Evolutionary conservation across 2,329 filamentous ascomycete species (phyloP).

Genomic region (Chaetoscypha palmicola): DNA sequence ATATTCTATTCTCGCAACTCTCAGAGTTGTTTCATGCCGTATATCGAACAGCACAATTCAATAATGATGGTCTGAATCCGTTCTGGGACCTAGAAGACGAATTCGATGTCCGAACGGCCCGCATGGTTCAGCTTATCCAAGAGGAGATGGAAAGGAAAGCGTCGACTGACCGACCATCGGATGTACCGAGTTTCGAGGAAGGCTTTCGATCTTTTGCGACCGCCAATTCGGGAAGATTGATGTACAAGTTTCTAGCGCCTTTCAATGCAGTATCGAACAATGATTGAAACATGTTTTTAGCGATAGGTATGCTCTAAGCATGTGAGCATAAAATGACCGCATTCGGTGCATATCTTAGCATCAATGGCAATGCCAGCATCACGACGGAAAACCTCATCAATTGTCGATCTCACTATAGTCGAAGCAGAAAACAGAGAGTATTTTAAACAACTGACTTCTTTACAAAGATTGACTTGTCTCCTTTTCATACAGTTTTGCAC

Average conservation of each 20-base stretch:
- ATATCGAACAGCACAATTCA: slow-evolving; percentile 14
- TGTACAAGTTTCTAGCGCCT: slow-evolving; percentile 38
- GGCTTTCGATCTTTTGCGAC: slow-evolving; percentile 2
- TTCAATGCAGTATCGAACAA: too few species aligned
- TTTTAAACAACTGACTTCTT: too few species aligned
- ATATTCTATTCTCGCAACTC: slow-evolving; percentile 12
- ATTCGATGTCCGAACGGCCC: slow-evolving; percentile 4
- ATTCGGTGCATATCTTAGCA: too few species aligned
- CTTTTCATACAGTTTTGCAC: too few species aligned
- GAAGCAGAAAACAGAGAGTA: too few species aligned
- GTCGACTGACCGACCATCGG: neutral
- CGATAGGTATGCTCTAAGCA: too few species aligned
- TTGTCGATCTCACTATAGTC: too few species aligned
- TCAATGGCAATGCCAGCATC: too few species aligned
- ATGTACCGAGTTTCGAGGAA: slow-evolving; percentile 4
- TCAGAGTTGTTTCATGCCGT: slow-evolving; percentile 17
- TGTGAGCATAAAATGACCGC: too few species aligned
- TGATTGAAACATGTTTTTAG: too few species aligned
- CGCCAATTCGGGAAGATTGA: slow-evolving; percentile 12
- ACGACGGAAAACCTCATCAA: too few species aligned
- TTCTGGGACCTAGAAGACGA: slow-evolving; percentile 3
- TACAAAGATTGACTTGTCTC: too few species aligned
- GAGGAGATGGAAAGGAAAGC: slow-evolving; percentile 4
- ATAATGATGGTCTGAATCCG: slow-evolving; percentile 14
- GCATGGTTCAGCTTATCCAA: slow-evolving; percentile 9